Evolutionary conservation across 2,329 filamentous ascomycete species (phyloP), one percentile per base, ranked within the genome.

Genomic region (Aphanoascus verrucosus): DNA sequence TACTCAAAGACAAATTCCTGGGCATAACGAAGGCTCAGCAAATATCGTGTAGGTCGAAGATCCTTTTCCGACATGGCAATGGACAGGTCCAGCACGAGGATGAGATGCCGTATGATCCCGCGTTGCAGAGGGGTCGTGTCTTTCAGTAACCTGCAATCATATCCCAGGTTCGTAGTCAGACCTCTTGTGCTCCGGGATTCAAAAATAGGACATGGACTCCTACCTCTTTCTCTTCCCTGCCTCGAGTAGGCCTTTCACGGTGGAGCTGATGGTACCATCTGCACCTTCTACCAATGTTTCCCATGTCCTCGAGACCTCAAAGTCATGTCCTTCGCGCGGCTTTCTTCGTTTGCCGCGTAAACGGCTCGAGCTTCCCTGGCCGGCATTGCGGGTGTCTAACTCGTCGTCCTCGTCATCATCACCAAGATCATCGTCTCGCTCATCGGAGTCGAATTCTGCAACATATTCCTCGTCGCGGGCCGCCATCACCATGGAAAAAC

Each of bases 21-120:
- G 14, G 89, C 85, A 69, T 89, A 94, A 58, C 83, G 83, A 64
- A 96, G 77, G 50, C 84, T 85, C 32, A 96, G 79, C 37, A 89
- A 79, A 69, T 91, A 90, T 56, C 91, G 81, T 42, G 84, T 95
- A 5, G 93, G 93, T 23, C 93, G 81, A 60, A 97, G 77, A 66
- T 98, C 93, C 70, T 97, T 97, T 69, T 97, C 90, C 4, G 82
- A 72, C 93, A 98, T 98, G 49, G 91, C 88, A 59, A 87, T 85
- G 19, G 88, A 94, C 70, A 97, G 84, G 69, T 98, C 93, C 34
- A 98, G 73, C 38, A 97, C 84, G 19, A 98, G 77, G 54, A 97
- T 83, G 48, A 97, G 74, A 70, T 98, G 91, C n/a, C 93, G 84
- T 69, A 98, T 98, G 63, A 98, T 98, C 57, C 93, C 93, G 62